These are phyloP conservation scores for Suhomyces ambrosiae DNA, from an alignment of 1,139 yeast species.

Conservation along the genomic window DNA sequence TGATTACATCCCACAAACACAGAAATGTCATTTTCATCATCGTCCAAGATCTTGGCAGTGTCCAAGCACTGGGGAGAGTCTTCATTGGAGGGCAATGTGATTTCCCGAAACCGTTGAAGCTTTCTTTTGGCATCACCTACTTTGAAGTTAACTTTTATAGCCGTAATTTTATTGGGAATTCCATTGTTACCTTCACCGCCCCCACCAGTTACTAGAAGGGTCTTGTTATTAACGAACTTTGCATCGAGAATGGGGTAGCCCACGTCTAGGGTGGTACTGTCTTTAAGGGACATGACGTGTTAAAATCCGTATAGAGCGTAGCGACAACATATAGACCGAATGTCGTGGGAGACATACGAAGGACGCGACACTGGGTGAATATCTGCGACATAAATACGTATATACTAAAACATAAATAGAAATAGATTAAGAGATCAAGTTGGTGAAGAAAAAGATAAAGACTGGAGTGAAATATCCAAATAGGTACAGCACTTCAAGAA, in stretches of 20 bases:
- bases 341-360: no score
- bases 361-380: no score
- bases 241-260: conserved; percentile 87
- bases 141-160: conserved; percentile 59
- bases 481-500: no score
- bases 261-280: conserved; percentile 50
- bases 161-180: conserved; percentile 82
- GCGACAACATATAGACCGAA: no score
- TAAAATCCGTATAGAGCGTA: background rate
- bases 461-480: no score
- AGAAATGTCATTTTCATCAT: conserved; percentile 39
- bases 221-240: conserved; percentile 61
- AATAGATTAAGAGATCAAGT: no score
- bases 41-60: conserved; percentile 33
- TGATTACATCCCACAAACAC: conserved; percentile 79
- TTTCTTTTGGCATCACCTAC: conserved; percentile 51
- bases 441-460: no score
- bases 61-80: conserved; percentile 79
- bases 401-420: no score
- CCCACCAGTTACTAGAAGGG: conserved; percentile 82
- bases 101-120: conserved; percentile 63
- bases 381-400: no score
- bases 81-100: conserved; percentile 60
- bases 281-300: conserved; percentile 34
- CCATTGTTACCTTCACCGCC: conserved; percentile 94